These are phyloP conservation scores for Tricholoma flavovirens DNA, from an alignment of 768 basidiomycete species.

Conservation along the genomic window DNA sequence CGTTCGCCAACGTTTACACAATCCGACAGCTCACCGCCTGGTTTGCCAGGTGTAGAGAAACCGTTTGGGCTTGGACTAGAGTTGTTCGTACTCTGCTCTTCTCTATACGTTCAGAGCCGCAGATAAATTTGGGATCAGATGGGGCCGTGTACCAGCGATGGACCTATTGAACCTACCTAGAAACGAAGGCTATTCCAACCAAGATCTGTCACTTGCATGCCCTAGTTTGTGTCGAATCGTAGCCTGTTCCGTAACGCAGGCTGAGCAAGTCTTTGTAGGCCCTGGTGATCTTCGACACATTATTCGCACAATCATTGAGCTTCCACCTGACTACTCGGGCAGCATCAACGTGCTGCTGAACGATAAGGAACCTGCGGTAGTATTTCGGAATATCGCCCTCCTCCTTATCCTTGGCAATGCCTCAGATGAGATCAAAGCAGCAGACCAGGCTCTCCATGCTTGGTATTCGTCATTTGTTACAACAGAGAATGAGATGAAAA, in stretches of 20 bases:
- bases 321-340: not conserved
- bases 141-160: not conserved
- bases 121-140: not conserved
- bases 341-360: not conserved
- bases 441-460: not conserved
- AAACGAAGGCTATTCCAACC: not conserved
- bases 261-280: not conserved
- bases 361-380: not conserved
- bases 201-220: not conserved
- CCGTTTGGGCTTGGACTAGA: not conserved
- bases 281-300: conserved; percentile 1
- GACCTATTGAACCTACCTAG: not conserved
- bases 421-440: not conserved
- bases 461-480: conserved; percentile 3
- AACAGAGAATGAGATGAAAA: not conserved
- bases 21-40: not conserved
- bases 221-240: not conserved
- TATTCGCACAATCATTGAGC: not conserved
- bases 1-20: not conserved
- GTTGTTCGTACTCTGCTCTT: not conserved
- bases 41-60: not conserved
- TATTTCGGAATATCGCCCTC: not conserved
- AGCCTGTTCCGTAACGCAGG: not conserved
- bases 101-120: not conserved
- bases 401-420: not conserved